Base-by-base conservation (phyloP, 2,329 filamentous ascomycete species). In the Teratosphaeria epicoccoides region DNA sequence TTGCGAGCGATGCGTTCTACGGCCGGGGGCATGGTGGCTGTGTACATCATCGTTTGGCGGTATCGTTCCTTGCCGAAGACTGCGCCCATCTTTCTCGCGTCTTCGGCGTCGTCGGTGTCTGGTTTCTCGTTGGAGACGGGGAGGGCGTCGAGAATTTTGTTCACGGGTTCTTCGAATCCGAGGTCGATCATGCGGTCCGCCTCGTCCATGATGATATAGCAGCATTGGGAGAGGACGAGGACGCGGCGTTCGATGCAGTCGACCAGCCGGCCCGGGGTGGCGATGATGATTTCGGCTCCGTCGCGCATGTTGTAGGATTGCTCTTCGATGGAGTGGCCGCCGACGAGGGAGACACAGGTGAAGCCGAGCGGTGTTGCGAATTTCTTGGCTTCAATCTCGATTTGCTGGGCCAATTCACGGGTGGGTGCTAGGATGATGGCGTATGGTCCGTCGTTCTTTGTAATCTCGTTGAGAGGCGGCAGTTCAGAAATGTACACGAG, bases 1-100 rank as follows among this genome's bases (percentile, higher is more conserved):
- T 95, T 95, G 62, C 90, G 85, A n/a, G 93, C 93, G 57, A 98
- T 97, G 56, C 87, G 87, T 68, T 98, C 93, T 14, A 98, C 87
- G 0, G 87, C 82, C 0, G 87, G 74, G 1, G 93, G 90, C 93
- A 98, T 98, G 24, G 93, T 98, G 49, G 93, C 93, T 58, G 93
- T 97, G 81, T 97, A 98, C 93, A 98, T 98, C 93, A 98, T 98
- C 0, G 93, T 98, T 70, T 98, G 91, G 53, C 93, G 79, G 73
- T 97, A 97, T 22, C 86, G 80, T 63, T 89, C 85, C 59, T 82
- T 82, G 17, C 82, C 82, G 49, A 84, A 83, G 1, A 95, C 73
- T 62, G 86, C 85, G 61, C 83, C 84, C 91, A 97, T 97, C n/a
- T 84, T 82, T 52, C 79, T 75, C 0, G 87, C 76, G 65, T 97